These are phyloP conservation scores for Leccinum incarnatum DNA, from an alignment of 768 basidiomycete genomes.

Conservation along the genomic window DNA sequence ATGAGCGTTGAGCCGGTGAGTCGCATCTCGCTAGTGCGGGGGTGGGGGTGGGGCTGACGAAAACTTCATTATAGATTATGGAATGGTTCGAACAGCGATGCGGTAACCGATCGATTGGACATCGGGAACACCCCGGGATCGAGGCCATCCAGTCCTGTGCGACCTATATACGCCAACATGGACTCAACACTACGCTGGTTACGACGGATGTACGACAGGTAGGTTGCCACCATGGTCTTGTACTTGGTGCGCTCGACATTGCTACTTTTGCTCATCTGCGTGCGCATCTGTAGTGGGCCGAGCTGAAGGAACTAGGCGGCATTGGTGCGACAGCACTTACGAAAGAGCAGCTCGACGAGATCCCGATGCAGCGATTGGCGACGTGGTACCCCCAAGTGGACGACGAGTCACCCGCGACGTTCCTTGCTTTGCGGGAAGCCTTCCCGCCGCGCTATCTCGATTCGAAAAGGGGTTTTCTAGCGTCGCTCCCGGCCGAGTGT, in stretches of 20 bases:
- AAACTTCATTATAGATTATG: slow-evolving; percentile 35
- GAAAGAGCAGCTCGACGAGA: slow-evolving; percentile 38
- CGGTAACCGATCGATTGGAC: neutral
- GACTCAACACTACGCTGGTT: slow-evolving; percentile 40
- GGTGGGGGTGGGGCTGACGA: neutral
- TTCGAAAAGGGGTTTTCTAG: slow-evolving; percentile 33
- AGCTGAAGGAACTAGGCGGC: slow-evolving; percentile 40
- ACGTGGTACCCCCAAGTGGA: slow-evolving; percentile 29
- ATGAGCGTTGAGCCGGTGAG: slow-evolving; percentile 51
- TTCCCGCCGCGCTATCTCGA: slow-evolving; percentile 38
- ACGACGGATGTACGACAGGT: slow-evolving; percentile 44
- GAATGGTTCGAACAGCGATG: slow-evolving; percentile 39
- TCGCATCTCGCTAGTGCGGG: neutral
- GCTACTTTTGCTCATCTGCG: neutral
- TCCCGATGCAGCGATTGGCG: slow-evolving; percentile 29
- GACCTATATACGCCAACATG: slow-evolving; percentile 41
- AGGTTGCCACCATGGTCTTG: neutral
- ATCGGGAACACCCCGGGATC: slow-evolving; percentile 40
- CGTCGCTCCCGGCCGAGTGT: slow-evolving; percentile 35
- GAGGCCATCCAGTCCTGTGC: slow-evolving; percentile 45
- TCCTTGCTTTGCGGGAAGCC: slow-evolving; percentile 38
- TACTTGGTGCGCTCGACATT: neutral
- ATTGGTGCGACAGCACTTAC: slow-evolving; percentile 44
- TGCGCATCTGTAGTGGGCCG: slow-evolving; percentile 33
- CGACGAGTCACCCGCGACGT: slow-evolving; percentile 28